Evolutionary conservation across 371 early-diverging fungal species (phyloP), one percentile per base, ranked within the genome.

Genomic region (Actinomortierella wolfii): DNA sequence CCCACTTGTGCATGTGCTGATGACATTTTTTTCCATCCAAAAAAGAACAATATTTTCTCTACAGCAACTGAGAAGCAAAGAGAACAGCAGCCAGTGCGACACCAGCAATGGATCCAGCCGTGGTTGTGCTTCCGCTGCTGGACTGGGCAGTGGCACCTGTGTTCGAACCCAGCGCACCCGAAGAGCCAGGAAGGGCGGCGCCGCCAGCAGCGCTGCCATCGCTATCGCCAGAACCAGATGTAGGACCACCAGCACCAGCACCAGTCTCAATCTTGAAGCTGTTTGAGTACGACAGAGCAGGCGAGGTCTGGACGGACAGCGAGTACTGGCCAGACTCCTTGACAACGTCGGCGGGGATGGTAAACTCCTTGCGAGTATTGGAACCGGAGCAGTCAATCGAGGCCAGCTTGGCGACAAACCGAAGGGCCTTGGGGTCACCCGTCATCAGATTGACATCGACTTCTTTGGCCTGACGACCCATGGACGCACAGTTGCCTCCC

Each of bases 381-480:
- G 51, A 23, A 17, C 48, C 59, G 2, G 71, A 61, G 42, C 71
- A 65, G 26, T 71, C 71, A 45, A 71, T 65, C 13, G 65, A 57
- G 20, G 71, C 61, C 28, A 70, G 24, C 48, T 57, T 61, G 52
- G 61, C 61, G 28, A 71, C 61, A 26, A 71, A 71, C 7, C 66
- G 65, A 15, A 65, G 62, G 0, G 70, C 65, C 4, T 50, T 64
- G 4, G 44, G 17, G 14, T 56, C 56, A 3, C 71, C 66, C 2
- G 71, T 57, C 65, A 71, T 71, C 34, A 71, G 49, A 48, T 71
- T 64, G 23, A 65, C 62, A 34, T 71, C 66, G 23, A 58, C 62
- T 0, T 6, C 20, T 49, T 65, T 61, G 62, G 61, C 61, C 3
- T 53, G 28, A n/a, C 41, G 34, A 2, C 61, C 65, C 65, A 70